Evolutionary conservation across 306 rosid genomes (phyloP), one percentile per base, ranked within the genome.

Genomic region (Spatholobus suberectus): DNA sequence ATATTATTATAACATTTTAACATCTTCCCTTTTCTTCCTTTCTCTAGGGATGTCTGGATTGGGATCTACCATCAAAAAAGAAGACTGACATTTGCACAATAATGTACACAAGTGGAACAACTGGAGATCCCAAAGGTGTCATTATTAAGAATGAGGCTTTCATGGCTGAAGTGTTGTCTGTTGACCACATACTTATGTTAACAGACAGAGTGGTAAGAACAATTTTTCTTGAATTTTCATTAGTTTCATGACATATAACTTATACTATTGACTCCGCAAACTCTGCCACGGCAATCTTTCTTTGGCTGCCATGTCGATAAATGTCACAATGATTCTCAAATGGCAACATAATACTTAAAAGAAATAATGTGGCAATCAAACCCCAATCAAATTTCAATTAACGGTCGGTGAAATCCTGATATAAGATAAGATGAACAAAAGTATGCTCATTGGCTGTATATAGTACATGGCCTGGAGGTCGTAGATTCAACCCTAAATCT

Each of bases 101-200:
- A 83, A 96, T 96, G 98, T 93, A 96, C 79, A 96, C 99, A 49
- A 96, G 99, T 88, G 99, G 99, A 88, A 96, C 98, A 20, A 96
- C 99, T 0, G 98, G 97, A 65, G 99, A 93, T 65, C 98, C 99
- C 17, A 93, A 96, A 86, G 97, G 99, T 67, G 99, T 93, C 13
- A 84, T 92, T 29, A 88, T 96, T 75, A 86, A 78, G 62, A 96
- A 93, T 49, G 91, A 81, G 61, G 96, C 99, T 78, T 75, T 93
- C 80, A 89, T 92, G 96, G 80, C 92, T 23, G 97, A 92, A 88
- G 93, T 91, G 44, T 89, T 96, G 92, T 88, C 98, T 46, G 77
- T 86, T 55, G 98, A 96, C 54, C 91, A 93, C n/a, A 81, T 96
- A 73, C 84, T 96, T 57, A 51, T 55, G 9, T 74, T 89, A 29